Evolutionary conservation across 176 grass and related monocot species (phyloP).

Genomic region (Zizania latifolia): DNA sequence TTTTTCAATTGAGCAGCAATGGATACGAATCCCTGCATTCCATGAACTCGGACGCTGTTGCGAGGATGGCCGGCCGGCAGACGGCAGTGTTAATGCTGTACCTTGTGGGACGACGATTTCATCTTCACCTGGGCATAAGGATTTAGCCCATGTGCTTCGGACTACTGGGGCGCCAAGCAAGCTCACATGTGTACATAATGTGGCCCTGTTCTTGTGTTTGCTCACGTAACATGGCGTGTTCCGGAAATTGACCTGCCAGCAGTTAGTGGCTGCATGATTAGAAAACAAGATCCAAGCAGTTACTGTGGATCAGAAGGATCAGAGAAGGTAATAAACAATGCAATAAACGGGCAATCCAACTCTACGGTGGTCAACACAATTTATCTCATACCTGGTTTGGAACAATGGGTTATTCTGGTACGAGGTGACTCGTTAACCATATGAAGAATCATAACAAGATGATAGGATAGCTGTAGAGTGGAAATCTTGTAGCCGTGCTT

Average conservation of each 20-base stretch:
- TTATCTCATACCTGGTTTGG: neutral
- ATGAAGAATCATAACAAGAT: neutral
- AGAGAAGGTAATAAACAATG: neutral
- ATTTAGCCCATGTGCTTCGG: conserved; percentile 40
- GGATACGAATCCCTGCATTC: conserved; percentile 15
- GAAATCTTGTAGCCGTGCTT: neutral
- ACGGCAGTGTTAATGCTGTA: conserved; percentile 11
- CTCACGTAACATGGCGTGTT: conserved; percentile 32
- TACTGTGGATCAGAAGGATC: neutral
- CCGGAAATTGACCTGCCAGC: neutral
- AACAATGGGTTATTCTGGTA: neutral
- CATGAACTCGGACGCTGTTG: conserved; percentile 5
- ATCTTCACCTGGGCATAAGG: conserved; percentile 6
- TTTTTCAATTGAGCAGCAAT: neutral
- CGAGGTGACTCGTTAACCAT: neutral
- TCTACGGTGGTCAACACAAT: no score
- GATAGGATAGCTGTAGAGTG: neutral
- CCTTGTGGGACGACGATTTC: neutral
- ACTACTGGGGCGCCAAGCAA: neutral
- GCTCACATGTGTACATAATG: conserved; percentile 38
- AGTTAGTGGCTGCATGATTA: neutral
- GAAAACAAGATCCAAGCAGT: neutral
- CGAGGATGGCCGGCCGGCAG: neutral
- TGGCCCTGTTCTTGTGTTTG: conserved; percentile 25
- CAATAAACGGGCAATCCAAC: neutral